phyloP scores from a whole-genome alignment of 345 rosid genomes.

The Gossypium anomalum region DNA sequence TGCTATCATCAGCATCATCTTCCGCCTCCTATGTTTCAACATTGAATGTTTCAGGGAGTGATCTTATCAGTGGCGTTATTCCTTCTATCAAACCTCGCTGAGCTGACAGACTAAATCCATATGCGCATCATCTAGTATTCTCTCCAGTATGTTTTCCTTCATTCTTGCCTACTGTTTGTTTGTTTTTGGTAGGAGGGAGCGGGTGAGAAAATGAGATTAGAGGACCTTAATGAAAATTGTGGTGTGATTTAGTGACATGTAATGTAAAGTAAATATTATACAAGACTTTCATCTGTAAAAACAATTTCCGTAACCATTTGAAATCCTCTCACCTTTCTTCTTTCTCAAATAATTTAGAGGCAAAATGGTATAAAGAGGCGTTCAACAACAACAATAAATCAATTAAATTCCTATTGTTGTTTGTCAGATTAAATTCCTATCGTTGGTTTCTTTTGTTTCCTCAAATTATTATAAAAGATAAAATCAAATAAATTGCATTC shows the following conservation, averaged over 20 bases:
- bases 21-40: conserved; percentile 21
- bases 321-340: neutral
- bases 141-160: neutral
- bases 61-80: conserved; percentile 55
- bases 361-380: too few species aligned
- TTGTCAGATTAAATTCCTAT: too few species aligned
- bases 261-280: neutral
- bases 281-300: neutral
- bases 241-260: neutral
- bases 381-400: too few species aligned
- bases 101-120: conserved; percentile 31
- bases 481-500: too few species aligned
- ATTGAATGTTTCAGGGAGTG: conserved; percentile 53
- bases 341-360: neutral
- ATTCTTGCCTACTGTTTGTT: neutral
- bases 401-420: too few species aligned
- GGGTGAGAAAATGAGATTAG: neutral
- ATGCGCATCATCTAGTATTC: neutral
- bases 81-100: conserved; percentile 61
- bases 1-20: conserved; percentile 21
- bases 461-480: too few species aligned
- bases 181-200: neutral
- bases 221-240: neutral
- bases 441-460: too few species aligned
- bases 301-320: neutral